Base-by-base conservation (phyloP, 805 yeast genomes). In the Diddensiella transvaalensis region DNA sequence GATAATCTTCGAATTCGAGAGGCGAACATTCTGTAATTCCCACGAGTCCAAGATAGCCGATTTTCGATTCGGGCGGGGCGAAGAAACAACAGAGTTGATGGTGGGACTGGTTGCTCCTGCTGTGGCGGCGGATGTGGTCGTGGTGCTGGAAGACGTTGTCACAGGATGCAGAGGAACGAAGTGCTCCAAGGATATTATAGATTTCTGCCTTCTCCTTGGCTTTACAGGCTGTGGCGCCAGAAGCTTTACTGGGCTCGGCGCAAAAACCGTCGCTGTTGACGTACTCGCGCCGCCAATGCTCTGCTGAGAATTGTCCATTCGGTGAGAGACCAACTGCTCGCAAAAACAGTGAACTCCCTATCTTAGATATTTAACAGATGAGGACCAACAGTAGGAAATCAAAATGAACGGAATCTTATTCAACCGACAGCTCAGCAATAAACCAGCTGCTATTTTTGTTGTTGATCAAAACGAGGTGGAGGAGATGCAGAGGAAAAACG, bases 141-240 rank as follows among this genome's bases (percentile, higher is more conserved):
- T 13, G 13, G 11, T 26, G 32, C 32, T 13, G 13, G 21, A 10
- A 17, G 17, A 10, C 8, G 21, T 6, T 10, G 38, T 18, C 18
- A 8, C 17, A 15, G 38, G 8, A 17, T 35, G 38, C 38, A 35
- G 8, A 35, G 38, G 38, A 35, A 17, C 38, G 24, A 40, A 42
- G 19, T 40, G 19, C 21, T 51, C 54, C 21, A 51, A 49, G 6
- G 52, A 48, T 10, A 51, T 48, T 37, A 51, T 51, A 11, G 52
- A 48, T 24, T 40, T 48, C 43, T 51, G 52, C n/a, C 49, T 29
- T 10, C 45, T 42, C 35, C 52, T 21, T 3, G 53, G 55, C 46
- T 50, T 58, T 42, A 56, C 46, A 6, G 62, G 62, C 51, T 53
- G 51, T 3, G 58, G 55, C 8, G 62, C 61, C 11, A 55, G 33